Evolutionary conservation across 805 yeast species (phyloP).

Genomic region (Hanseniaspora valbyensis): DNA sequence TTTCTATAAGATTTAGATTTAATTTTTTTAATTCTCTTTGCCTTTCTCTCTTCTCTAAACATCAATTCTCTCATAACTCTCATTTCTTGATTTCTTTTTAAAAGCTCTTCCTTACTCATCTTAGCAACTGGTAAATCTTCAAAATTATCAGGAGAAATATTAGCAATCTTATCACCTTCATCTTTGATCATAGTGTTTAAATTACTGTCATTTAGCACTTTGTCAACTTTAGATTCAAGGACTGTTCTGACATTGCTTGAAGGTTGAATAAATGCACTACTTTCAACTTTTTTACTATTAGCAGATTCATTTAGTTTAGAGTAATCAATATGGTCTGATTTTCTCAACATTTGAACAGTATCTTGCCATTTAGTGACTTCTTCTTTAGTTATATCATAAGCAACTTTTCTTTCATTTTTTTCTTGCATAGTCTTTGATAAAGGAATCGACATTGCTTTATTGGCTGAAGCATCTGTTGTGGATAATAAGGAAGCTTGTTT

Average conservation of each 20-base stretch:
- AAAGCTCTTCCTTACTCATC: constrained; percentile 67
- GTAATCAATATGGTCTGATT: constrained; percentile 74
- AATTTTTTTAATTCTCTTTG: constrained; percentile 85
- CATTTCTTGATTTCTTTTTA: constrained; percentile 65
- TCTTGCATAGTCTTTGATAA: constrained; percentile 77
- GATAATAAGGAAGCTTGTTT: constrained; percentile 42
- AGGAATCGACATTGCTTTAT: constrained; percentile 60
- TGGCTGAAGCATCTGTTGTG: constrained; percentile 26
- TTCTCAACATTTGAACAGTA: constrained; percentile 62
- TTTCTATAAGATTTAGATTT: constrained; percentile 83
- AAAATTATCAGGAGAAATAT: constrained; percentile 43
- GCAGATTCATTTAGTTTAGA: constrained; percentile 31
- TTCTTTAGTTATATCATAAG: constrained; percentile 76
- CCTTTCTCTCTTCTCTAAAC: constrained; percentile 89
- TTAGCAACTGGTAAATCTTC: constrained; percentile 79
- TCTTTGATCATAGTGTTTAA: constrained; percentile 56
- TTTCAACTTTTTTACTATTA: constrained; percentile 33
- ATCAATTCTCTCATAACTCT: constrained; percentile 88
- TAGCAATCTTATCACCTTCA: constrained; percentile 28
- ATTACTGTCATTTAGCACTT: constrained; percentile 52
- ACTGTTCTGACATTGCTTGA: constrained; percentile 42
- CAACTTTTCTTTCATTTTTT: constrained; percentile 76
- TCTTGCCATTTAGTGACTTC: constrained; percentile 87
- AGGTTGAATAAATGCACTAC: constrained; percentile 43
- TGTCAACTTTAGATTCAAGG: constrained; percentile 55